Evolutionary conservation across 1,284 basidiomycete genomes (phyloP).

Genomic region (Pyrrhoderma lamaoense): DNA sequence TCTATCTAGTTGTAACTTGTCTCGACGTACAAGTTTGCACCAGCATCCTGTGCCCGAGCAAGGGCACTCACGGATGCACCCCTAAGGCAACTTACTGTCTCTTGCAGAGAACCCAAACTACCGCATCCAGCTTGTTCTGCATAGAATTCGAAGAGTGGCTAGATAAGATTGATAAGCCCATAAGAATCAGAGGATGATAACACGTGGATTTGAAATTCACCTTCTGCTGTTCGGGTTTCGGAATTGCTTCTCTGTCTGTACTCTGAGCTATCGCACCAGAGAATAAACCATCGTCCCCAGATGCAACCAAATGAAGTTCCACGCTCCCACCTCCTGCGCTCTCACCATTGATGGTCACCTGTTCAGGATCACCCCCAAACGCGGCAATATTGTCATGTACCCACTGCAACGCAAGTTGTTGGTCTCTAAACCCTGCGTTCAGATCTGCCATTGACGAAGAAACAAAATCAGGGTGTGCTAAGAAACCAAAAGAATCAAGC

Average conservation of each 20-base stretch:
- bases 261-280: conserved; percentile 51
- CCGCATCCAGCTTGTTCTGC: conserved; percentile 39
- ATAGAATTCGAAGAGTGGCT: conserved; percentile 48
- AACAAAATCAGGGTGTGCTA: conserved; percentile 35
- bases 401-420: conserved; percentile 55
- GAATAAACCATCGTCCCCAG: conserved; percentile 34
- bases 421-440: conserved; percentile 58
- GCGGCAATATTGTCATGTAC: conserved; percentile 48
- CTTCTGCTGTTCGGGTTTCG: conserved; percentile 41
- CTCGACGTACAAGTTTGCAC: conserved; percentile 27
- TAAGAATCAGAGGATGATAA: not conserved
- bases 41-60: conserved; percentile 48
- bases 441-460: conserved; percentile 38
- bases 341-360: conserved; percentile 56
- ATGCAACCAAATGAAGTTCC: conserved; percentile 46
- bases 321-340: conserved; percentile 53
- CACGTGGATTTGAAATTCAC: conserved; percentile 33
- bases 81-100: conserved; percentile 40
- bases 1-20: too few relatives aligned
- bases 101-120: conserved; percentile 28
- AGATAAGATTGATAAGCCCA: conserved; percentile 2
- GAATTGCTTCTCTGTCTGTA: conserved; percentile 43
- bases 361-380: conserved; percentile 55
- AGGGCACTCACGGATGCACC: conserved; percentile 42
- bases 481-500: conserved; percentile 37